Percentiles rank a stretch among this genome's conserved stretches.
Conservation (phyloP, 2,329 filamentous ascomycete species). For the Cladosporium sp. region DNA sequence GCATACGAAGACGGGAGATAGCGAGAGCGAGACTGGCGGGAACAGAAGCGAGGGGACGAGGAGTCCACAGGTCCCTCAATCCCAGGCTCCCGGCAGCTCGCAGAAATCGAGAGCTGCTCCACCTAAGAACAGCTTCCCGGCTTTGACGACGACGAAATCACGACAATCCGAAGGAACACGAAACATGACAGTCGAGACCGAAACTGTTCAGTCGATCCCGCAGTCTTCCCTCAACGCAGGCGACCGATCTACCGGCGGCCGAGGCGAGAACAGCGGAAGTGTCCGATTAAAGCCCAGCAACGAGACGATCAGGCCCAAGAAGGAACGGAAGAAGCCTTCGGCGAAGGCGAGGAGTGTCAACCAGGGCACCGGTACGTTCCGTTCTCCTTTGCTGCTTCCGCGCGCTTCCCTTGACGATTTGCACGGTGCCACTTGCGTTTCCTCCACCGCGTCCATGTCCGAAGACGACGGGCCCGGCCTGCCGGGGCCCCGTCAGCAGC, state of each 20-base stretch:
- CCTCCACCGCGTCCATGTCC: slow-evolving; percentile 10
- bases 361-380: slow-evolving; percentile 49
- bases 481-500: not conserved
- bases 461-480: slow-evolving; percentile 5
- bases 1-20: slow-evolving; percentile 41
- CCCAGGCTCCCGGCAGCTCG: slow-evolving; percentile 23
- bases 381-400: slow-evolving; percentile 27
- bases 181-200: slow-evolving; percentile 96
- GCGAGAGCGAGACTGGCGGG: slow-evolving; percentile 60
- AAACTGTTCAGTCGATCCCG: slow-evolving; percentile 86
- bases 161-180: slow-evolving; percentile 69
- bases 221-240: slow-evolving; percentile 66
- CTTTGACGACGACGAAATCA: slow-evolving; percentile 56
- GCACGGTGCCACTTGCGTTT: slow-evolving; percentile 10
- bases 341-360: slow-evolving; percentile 69
- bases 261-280: slow-evolving; percentile 61
- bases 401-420: slow-evolving; percentile 17
- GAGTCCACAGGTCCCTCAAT: slow-evolving; percentile 28
- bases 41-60: slow-evolving; percentile 44
- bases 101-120: slow-evolving; percentile 38
- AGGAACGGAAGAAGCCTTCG: slow-evolving; percentile 75
- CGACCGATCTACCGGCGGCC: slow-evolving; percentile 52
- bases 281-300: slow-evolving; percentile 80
- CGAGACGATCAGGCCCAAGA: slow-evolving; percentile 93
- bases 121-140: slow-evolving; percentile 62